These are phyloP conservation scores for Phytophthora citrophthora DNA, from an alignment of 352 stramenopile species.

Conservation along the genomic window DNA sequence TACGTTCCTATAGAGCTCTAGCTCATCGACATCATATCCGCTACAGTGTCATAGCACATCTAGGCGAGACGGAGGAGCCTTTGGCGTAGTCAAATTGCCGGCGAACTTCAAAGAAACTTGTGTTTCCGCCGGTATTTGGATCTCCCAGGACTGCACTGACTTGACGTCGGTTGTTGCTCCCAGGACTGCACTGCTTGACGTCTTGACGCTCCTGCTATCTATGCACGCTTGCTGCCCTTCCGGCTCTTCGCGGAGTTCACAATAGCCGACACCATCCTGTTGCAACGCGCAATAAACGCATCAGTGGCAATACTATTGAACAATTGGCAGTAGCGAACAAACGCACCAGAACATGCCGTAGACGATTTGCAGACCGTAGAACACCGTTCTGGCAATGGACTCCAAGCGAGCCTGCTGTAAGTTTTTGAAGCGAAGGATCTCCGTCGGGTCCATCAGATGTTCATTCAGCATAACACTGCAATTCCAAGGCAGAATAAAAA, in stretches of 20 bases:
- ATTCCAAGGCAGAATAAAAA: not conserved
- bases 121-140: not conserved
- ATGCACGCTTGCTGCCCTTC: slow-evolving; percentile 46
- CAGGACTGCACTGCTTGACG: too few species aligned
- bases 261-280: slow-evolving; percentile 88
- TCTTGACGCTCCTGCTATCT: slow-evolving; percentile 22
- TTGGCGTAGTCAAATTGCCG: slow-evolving; percentile 1
- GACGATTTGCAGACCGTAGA: slow-evolving; percentile 89
- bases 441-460: slow-evolving; percentile 84
- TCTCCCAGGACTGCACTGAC: not conserved
- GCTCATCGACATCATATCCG: slow-evolving; percentile 3
- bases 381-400: slow-evolving; percentile 86
- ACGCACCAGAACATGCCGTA: slow-evolving; percentile 91
- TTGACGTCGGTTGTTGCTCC: slow-evolving; percentile 1
- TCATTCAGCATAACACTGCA: slow-evolving; percentile 76
- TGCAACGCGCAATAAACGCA: not conserved
- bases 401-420: slow-evolving; percentile 77
- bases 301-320: slow-evolving; percentile 2
- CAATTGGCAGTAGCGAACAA: not conserved
- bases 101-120: not conserved
- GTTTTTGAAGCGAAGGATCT: slow-evolving; percentile 90
- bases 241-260: slow-evolving; percentile 69
- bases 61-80: not conserved
- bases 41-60: slow-evolving; percentile 5
- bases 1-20: slow-evolving; percentile 9